Conservation (phyloP, 345 rosid species). For the Microcos paniculata region DNA sequence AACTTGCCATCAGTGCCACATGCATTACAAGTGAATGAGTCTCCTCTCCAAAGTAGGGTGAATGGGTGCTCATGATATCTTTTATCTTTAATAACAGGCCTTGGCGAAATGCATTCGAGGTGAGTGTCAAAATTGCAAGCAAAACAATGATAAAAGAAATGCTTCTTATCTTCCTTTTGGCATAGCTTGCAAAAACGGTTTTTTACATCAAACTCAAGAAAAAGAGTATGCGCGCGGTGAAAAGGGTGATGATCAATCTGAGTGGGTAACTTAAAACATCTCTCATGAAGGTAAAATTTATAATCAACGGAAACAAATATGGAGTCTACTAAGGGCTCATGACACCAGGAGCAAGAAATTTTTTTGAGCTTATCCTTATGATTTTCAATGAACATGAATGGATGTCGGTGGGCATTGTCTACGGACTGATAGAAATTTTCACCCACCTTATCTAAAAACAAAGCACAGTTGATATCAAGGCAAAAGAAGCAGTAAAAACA, state of each 20-base stretch:
- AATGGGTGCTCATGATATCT: not conserved
- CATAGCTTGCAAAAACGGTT: not conserved
- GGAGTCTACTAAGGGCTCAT: not conserved
- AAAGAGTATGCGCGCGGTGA: not conserved
- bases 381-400: not conserved
- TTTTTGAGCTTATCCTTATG: not conserved
- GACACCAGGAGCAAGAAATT: not conserved
- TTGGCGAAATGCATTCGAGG: not conserved
- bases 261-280: not conserved
- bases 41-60: not conserved
- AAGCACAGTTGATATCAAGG: not conserved
- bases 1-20: constrained; percentile 14
- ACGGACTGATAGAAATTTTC: not conserved
- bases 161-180: not conserved
- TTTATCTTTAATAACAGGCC: too few relatives aligned
- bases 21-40: constrained; percentile 15
- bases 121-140: not conserved
- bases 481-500: fast-evolving
- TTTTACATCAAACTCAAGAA: not conserved
- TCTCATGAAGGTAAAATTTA: not conserved
- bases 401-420: not conserved
- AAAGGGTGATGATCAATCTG: not conserved
- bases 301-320: not conserved
- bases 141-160: not conserved
- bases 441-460: not conserved